These are phyloP conservation scores for Alternaria sp. DNA, from an alignment of 2,329 filamentous ascomycete species.

Conservation along the genomic window DNA sequence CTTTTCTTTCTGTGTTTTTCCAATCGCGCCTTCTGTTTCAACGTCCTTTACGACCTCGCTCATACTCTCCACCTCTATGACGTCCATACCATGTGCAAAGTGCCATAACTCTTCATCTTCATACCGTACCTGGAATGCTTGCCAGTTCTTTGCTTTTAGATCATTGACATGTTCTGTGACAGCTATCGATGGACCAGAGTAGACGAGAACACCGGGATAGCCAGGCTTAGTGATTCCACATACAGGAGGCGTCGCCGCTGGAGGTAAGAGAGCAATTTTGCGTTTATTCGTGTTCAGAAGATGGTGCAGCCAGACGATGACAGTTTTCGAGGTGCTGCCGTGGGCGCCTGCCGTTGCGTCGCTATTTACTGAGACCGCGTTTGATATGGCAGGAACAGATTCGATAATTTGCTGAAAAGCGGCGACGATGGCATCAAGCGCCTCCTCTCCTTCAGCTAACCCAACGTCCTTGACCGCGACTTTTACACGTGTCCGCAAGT, in stretches of 20 bases:
- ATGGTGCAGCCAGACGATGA: slow-evolving; percentile 59
- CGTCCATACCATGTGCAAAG: slow-evolving; percentile 52
- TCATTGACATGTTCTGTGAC: slow-evolving; percentile 55
- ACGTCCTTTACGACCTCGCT: slow-evolving; percentile 53
- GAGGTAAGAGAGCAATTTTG: slow-evolving; percentile 53
- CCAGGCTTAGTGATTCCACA: slow-evolving; percentile 58
- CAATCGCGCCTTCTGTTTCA: slow-evolving; percentile 23
- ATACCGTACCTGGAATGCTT: slow-evolving; percentile 57
- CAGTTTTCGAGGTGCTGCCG: slow-evolving; percentile 40
- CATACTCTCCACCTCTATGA: slow-evolving; percentile 57
- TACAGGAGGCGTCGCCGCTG: slow-evolving; percentile 36
- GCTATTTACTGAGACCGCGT: background rate
- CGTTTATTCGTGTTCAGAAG: slow-evolving; percentile 58
- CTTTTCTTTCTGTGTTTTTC: slow-evolving; percentile 32
- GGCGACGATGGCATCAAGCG: slow-evolving; percentile 54
- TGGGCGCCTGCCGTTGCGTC: background rate
- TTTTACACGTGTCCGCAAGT: slow-evolving; percentile 49
- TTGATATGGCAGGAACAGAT: background rate
- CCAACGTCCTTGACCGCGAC: slow-evolving; percentile 34
- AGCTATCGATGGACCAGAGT: slow-evolving; percentile 49
- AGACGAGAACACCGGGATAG: slow-evolving; percentile 57
- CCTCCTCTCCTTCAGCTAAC: slow-evolving; percentile 52
- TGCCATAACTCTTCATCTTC: slow-evolving; percentile 52
- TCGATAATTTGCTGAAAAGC: slow-evolving; percentile 45
- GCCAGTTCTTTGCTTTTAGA: slow-evolving; percentile 57